Evolutionary conservation across 2,329 filamentous ascomycete genomes (phyloP), one percentile per base, ranked within the genome.

Genomic region (Metarhizium anisopliae): DNA sequence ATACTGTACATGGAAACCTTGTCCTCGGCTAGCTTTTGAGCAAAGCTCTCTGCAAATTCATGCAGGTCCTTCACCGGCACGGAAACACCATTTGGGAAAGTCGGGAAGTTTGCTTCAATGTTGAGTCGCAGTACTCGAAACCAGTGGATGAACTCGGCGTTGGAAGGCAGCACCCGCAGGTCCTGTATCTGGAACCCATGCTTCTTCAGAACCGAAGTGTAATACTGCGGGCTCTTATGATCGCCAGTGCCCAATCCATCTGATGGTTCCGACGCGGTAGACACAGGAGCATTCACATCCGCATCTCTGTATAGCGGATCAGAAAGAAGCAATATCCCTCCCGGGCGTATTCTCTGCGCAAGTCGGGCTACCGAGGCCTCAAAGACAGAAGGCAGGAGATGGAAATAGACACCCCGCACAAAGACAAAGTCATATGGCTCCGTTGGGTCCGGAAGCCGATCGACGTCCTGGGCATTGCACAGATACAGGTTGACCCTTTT

Each of bases 91-190:
- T 30, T 18, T 8, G 52, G 40, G 14, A 53, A 53, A 18, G 45
- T 50, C 13, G 54, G 38, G n/a, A 56, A 52, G 38, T 56, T 54
- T 4, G 25, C n/a, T 20, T 50, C 32, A 30, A 56, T 56, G 25
- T 56, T 56, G 20, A 50, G 51, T 50, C 52, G 18, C 16, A 56
- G 32, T 51, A 20, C 42, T 11, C 6, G n/a, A 29, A 56, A 56
- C 55, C 55, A 56, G 45, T 56, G 51, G 13, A 54, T 53, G 18
- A 50, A 30, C n/a, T 56, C 55, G 6, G 47, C 51, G 29, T 56
- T 54, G 13, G 55, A 56, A 13, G 55, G 55, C 16, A 56, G 25
- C 45, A 51, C 45, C 14, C 55, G 35, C 51, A 56, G 49, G 36
- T 56, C 51, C n/a, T 51, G 43, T 35, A 56, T 50, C 18, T 29